Conservation (phyloP, 1,139 yeast species). For the Martiniozyma asiatica region DNA sequence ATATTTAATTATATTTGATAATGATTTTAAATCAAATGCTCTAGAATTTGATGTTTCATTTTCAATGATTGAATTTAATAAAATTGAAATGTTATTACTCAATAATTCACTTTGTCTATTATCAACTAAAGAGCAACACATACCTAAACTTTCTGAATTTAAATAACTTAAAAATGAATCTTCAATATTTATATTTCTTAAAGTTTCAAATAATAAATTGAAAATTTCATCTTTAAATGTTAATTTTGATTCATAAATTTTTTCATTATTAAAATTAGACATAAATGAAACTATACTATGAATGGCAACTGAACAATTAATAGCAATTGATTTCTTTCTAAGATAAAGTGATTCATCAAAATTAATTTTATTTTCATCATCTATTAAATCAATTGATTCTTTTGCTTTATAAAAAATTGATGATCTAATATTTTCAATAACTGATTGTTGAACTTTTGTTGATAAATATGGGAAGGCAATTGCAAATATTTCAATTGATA, state of each 20-base stretch:
- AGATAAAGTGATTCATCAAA: constrained; percentile 11
- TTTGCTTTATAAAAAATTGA: constrained; percentile 29
- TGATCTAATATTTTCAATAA: constrained; percentile 66
- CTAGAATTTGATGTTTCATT: constrained; percentile 52
- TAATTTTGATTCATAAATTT: constrained; percentile 11
- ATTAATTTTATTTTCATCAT: constrained; percentile 7
- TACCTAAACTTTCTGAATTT: constrained; percentile 61
- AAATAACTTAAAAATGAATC: constrained; percentile 31
- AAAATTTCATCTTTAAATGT: constrained; percentile 35
- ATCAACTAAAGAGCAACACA: constrained; percentile 34
- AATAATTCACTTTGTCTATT: constrained; percentile 25
- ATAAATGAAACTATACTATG: constrained; percentile 40
- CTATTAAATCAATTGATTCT: constrained; percentile 10
- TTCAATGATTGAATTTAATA: constrained; percentile 51
- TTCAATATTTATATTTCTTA: constrained; percentile 34
- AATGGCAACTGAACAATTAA: constrained; percentile 54
- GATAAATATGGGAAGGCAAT: constrained; percentile 61
- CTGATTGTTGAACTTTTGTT: constrained; percentile 73
- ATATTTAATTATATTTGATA: constrained; percentile 48
- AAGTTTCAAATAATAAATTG: constrained; percentile 42
- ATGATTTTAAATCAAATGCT: constrained; percentile 47
- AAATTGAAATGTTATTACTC: constrained; percentile 38
- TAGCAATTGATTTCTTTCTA: constrained; percentile 39
- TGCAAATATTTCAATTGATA: constrained; percentile 67
- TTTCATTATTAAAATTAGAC: constrained; percentile 20